Evolutionary conservation across 768 basidiomycete species (phyloP).

Genomic region (Leccinum broughii): DNA sequence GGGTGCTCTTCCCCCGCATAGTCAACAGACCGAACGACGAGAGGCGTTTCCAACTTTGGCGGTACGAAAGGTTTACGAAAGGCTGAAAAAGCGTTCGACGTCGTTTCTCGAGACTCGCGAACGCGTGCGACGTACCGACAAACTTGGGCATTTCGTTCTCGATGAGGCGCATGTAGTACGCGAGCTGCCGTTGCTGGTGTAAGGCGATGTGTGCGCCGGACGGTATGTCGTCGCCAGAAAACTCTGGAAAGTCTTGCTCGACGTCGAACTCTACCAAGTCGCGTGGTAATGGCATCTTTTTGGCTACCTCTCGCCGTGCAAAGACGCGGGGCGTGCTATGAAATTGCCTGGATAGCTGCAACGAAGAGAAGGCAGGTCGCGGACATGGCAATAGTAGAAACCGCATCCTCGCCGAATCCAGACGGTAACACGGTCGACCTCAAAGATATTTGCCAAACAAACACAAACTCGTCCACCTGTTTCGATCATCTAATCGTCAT

Average conservation of each 20-base stretch:
- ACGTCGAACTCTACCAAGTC: constrained; percentile 36
- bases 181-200: constrained; percentile 67
- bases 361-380: constrained; percentile 14
- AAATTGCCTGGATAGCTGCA: constrained; percentile 20
- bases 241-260: constrained; percentile 36
- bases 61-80: constrained; percentile 80
- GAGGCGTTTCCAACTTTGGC: constrained; percentile 55
- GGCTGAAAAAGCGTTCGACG: constrained; percentile 43
- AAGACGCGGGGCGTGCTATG: constrained; percentile 25
- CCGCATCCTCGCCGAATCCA: constrained; percentile 19
- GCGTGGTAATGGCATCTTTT: constrained; percentile 40
- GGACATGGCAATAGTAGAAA: constrained; percentile 16
- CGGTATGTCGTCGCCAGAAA: constrained; percentile 58
- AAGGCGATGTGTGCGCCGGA: constrained; percentile 71
- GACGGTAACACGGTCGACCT: not conserved
- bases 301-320: constrained; percentile 21
- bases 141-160: constrained; percentile 89
- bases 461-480: constrained; percentile 19
- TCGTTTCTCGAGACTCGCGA: constrained; percentile 8
- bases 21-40: constrained; percentile 72
- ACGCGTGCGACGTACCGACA: constrained; percentile 55
- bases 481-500: constrained; percentile 30
- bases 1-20: constrained; percentile 81
- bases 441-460: constrained; percentile 23
- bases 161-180: constrained; percentile 82